Evolutionary conservation across 2,329 filamentous ascomycete species (phyloP), one percentile per base, ranked within the genome.

Genomic region (Claviceps monticola): DNA sequence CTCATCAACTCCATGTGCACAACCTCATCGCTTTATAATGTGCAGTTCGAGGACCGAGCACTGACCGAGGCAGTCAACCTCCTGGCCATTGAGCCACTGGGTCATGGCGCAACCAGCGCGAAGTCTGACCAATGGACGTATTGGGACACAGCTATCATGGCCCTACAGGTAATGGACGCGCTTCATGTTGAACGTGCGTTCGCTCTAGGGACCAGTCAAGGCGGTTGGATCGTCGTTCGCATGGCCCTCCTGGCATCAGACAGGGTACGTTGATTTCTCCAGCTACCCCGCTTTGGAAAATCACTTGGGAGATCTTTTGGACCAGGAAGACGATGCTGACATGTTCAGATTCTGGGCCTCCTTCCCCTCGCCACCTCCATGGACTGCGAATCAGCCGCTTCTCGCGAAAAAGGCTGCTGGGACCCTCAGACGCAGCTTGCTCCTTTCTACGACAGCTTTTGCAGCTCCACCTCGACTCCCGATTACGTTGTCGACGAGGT

Each of bases 131-230:
- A 74, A 53, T 78, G 74, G 57, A 78, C 73, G 2, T 77, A 76
- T 64, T 78, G 75, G 75, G 75, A 78, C 59, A 64, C 74, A 3
- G 74, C 75, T 45, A 63, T 69, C 53, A 72, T 81, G 72, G 71
- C 72, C 11, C 62, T 79, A 8, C 76, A 82, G 63, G 74, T 77
- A 1, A 67, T 82, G 68, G 71, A 78, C 41, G 67, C 67, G 5
- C 66, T 78, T 3, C 66, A 67, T 2, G 66, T 78, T 26, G 49
- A 66, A 17, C 72, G 71, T 64, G 74, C 72, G 0, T 78, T 74
- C 55, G 68, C 70, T 1, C 60, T 77, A 8, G 75, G 75, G 17
- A 76, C 73, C 8, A 74, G 71, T 51, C 73, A 76, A 60, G 74
- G 74, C 21, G 75, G 74, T 2, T 78, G 73, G 73, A 67, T 78